Base-by-base conservation (phyloP, 2,329 filamentous ascomycete genomes). In the Fusarium phyllophilum region DNA sequence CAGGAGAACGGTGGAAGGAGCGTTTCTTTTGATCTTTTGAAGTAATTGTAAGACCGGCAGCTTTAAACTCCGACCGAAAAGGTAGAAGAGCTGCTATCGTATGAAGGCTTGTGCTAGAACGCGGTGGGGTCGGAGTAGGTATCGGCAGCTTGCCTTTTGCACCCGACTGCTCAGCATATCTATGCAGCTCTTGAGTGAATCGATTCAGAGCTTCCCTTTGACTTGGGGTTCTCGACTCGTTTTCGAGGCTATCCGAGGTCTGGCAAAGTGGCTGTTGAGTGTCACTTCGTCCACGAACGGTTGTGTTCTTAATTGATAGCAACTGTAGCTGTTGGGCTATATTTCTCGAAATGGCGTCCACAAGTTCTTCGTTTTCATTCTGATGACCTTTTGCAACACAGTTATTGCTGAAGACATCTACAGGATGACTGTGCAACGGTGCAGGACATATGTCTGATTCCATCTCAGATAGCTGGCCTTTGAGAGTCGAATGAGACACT, bases 11-110 rank as follows among this genome's bases (percentile, higher is more conserved):
- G 4, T 22, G 56, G 51, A 46, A 55, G 24, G 54, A 29, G 9
- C 17, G 26, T 66, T 82, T 78, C 84, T 85, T 73, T 85, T 88
- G 67, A 71, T 82, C 70, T 51, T 79, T 80, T 41, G 89, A 89
- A 17, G 89, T 90, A 3, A 90, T 85, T 5, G 88, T 88, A 56
- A 91, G 82, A 4, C 88, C 88, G 61, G 86, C 88, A 64, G 84
- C 84, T 63, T 81, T 82, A 69, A 91, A 89, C 68, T 90, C 84
- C 8, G 84, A 81, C 52, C 84, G 85, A 74, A 86, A 90, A 5
- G 88, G 88, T 33, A 89, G 77, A 6, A 90, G 80, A 36, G 86
- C 87, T 33, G 85, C 83, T 24, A 90, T 82, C 5, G 89, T 90
- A 66, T 85, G 84, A 51, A 85, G 80, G 46, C 84, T 89, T 55